A percentile compares a stretch with the other conserved stretches of the same genome.
Evolutionary conservation across 495 filamentous ascomycete genomes (phyloP).

Genomic region (Diplogelasinospora grovesii): DNA sequence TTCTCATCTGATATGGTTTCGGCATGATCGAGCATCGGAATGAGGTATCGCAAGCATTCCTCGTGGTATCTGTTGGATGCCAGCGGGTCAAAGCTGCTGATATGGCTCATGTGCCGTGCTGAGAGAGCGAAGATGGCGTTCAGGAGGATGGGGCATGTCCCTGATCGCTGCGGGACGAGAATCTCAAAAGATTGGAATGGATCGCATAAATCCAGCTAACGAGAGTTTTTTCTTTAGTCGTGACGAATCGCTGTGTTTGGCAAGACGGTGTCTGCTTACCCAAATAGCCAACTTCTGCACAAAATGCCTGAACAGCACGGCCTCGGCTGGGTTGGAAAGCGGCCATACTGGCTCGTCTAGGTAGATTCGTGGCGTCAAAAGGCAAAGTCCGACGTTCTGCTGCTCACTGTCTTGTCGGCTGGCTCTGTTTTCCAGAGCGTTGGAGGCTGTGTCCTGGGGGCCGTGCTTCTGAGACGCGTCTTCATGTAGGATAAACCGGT

Average conservation of each 20-base stretch:
- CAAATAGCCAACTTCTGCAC: slow-evolving; percentile 43
- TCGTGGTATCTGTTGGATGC: slow-evolving; percentile 44
- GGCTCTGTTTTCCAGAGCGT: neutral
- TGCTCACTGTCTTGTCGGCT: no score
- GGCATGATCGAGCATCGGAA: slow-evolving; percentile 41
- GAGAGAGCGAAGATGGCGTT: slow-evolving; percentile 56
- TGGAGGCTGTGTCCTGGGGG: neutral
- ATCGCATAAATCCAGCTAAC: slow-evolving; percentile 53
- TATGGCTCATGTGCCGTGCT: slow-evolving; percentile 47
- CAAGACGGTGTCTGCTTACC: slow-evolving; percentile 27
- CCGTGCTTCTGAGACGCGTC: no score
- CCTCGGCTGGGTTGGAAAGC: slow-evolving; percentile 31
- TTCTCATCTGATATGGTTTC: slow-evolving; percentile 52
- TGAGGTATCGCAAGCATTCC: slow-evolving; percentile 45
- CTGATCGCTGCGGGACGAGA: slow-evolving; percentile 45
- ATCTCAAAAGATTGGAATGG: slow-evolving; percentile 45
- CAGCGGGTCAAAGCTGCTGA: slow-evolving; percentile 35
- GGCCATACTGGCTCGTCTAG: slow-evolving; percentile 27
- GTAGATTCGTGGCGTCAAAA: slow-evolving; percentile 7
- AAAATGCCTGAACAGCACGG: slow-evolving; percentile 40
- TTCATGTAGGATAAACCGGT: slow-evolving; percentile 13
- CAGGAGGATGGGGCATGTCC: slow-evolving; percentile 44
- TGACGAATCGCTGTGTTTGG: neutral
- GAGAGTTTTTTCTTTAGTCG: neutral
- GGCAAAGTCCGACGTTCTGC: neutral